Percentiles rank a stretch among this genome's conserved stretches.
Evolutionary conservation across 768 basidiomycete genomes (phyloP).

Genomic region (Hericium rajendrae): DNA sequence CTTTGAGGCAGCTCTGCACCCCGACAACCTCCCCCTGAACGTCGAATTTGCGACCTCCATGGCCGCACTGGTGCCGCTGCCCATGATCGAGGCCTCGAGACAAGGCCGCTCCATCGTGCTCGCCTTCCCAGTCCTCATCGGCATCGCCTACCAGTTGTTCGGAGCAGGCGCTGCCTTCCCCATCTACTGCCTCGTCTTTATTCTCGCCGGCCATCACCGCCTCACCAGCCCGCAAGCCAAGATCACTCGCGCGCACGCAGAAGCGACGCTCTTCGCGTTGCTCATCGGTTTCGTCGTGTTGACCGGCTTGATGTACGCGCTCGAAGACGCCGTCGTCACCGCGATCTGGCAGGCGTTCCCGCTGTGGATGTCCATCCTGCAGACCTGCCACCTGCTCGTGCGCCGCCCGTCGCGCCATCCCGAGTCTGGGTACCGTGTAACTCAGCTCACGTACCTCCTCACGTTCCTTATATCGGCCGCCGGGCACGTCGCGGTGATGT

Average conservation of each 20-base stretch:
- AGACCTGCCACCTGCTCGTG: slow-evolving; percentile 7
- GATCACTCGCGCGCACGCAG: slow-evolving; percentile 11
- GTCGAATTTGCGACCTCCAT: slow-evolving; percentile 4
- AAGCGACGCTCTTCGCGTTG: slow-evolving; percentile 10
- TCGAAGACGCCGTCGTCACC: slow-evolving; percentile 10
- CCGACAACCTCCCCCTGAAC: slow-evolving; percentile 1
- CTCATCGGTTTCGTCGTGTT: slow-evolving; percentile 5
- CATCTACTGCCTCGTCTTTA: slow-evolving; percentile 7
- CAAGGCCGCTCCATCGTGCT: slow-evolving; percentile 3
- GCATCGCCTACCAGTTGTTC: slow-evolving; percentile 6
- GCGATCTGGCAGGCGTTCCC: slow-evolving; percentile 13
- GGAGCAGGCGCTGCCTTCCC: slow-evolving; percentile 7
- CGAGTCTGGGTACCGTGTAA: slow-evolving; percentile 10
- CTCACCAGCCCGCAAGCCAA: background rate
- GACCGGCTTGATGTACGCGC: slow-evolving; percentile 1
- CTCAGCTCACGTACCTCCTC: slow-evolving; percentile 8
- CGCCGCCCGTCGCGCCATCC: slow-evolving; percentile 5
- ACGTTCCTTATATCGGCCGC: slow-evolving; percentile 6
- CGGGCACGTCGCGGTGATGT: slow-evolving; percentile 4
- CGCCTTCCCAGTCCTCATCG: slow-evolving; percentile 1
- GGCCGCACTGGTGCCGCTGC: slow-evolving; percentile 3
- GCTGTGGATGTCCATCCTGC: slow-evolving; percentile 3
- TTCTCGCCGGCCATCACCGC: slow-evolving; percentile 8
- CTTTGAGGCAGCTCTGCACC: slow-evolving; percentile 4
- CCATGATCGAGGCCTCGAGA: slow-evolving; percentile 11